phyloP scores from a whole-genome alignment of 2,329 filamentous ascomycete genomes.

The Ophiostoma angusticollis region DNA sequence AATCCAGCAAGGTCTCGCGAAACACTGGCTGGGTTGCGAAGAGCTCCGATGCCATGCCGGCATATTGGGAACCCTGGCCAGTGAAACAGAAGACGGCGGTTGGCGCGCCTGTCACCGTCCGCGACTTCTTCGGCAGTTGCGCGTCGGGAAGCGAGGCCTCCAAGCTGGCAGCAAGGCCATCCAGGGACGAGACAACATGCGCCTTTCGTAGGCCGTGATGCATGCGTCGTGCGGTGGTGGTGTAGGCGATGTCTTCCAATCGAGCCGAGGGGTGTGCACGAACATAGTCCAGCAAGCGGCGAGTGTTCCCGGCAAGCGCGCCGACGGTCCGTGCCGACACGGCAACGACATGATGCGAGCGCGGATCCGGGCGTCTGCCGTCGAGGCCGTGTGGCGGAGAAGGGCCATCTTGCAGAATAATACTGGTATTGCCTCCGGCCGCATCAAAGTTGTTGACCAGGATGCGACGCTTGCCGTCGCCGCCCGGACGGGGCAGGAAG shows the following conservation, averaged over 20 bases:
- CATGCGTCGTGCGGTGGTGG: conserved; percentile 35
- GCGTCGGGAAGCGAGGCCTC: conserved; percentile 14
- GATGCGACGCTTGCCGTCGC: conserved; percentile 11
- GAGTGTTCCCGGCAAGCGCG: conserved; percentile 31
- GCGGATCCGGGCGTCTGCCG: conserved; percentile 23
- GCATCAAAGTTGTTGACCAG: conserved; percentile 42
- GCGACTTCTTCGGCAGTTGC: background rate
- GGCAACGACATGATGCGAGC: conserved; percentile 29
- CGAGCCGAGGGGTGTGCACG: conserved; percentile 21
- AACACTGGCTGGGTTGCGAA: conserved; percentile 21
- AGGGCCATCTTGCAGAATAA: conserved; percentile 35
- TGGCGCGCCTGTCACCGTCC: conserved; percentile 12
- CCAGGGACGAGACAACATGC: conserved; percentile 6
- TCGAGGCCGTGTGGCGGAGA: background rate
- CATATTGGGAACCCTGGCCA: conserved; percentile 28
- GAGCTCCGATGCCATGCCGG: conserved; percentile 22
- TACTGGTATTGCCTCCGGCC: conserved; percentile 43
- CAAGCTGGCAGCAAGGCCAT: conserved; percentile 5
- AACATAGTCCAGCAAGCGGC: conserved; percentile 29
- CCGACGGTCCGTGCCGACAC: conserved; percentile 31
- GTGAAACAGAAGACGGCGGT: conserved; percentile 30
- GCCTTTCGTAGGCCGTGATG: conserved; percentile 23
- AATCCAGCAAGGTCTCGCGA: conserved; percentile 18
- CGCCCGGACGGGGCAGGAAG: conserved; percentile 20
- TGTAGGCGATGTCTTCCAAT: conserved; percentile 37